A percentile compares a stretch with the other conserved stretches of the same genome.
Evolutionary conservation across 2,329 filamentous ascomycete genomes (phyloP).

Genomic region (Cladobotryum protrusum): DNA sequence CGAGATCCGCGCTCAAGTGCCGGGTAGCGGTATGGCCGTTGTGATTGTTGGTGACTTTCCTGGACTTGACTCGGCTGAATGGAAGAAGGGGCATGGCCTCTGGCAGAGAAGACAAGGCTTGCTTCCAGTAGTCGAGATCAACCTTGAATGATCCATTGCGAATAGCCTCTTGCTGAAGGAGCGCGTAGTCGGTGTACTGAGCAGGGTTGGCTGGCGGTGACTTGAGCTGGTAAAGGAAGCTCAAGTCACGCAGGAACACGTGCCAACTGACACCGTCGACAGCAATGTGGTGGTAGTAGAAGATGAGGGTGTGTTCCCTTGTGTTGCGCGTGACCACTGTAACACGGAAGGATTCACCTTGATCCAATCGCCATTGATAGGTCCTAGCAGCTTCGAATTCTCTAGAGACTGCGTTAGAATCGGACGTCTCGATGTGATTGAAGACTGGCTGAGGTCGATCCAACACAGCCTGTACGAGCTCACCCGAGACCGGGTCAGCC

Average conservation of each 20-base stretch:
- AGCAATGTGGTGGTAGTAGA: conserved; percentile 43
- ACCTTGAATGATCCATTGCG: background rate
- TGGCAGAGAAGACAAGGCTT: background rate
- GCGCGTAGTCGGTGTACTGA: background rate
- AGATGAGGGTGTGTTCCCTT: conserved; percentile 33
- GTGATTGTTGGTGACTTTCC: background rate
- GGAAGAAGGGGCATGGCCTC: background rate
- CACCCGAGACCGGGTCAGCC: background rate
- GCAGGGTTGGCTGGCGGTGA: conserved; percentile 1
- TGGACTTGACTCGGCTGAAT: background rate
- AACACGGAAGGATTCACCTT: conserved; percentile 27
- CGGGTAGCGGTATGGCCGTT: no score
- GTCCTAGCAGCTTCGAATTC: conserved; percentile 4
- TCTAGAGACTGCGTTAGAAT: conserved; percentile 16
- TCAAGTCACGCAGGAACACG: conserved; percentile 38
- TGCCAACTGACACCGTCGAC: conserved; percentile 43
- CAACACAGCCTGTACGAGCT: background rate
- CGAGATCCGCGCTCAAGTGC: conserved; percentile 1
- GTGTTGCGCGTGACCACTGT: conserved; percentile 27
- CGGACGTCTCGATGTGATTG: conserved; percentile 14
- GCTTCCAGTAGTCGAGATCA: background rate
- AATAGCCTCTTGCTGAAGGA: background rate
- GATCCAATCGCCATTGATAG: conserved; percentile 31
- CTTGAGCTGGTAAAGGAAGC: conserved; percentile 34
- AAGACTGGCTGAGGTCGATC: background rate